Conservation (phyloP, 1,284 basidiomycete species). For the Ustilago shanxiensis region DNA sequence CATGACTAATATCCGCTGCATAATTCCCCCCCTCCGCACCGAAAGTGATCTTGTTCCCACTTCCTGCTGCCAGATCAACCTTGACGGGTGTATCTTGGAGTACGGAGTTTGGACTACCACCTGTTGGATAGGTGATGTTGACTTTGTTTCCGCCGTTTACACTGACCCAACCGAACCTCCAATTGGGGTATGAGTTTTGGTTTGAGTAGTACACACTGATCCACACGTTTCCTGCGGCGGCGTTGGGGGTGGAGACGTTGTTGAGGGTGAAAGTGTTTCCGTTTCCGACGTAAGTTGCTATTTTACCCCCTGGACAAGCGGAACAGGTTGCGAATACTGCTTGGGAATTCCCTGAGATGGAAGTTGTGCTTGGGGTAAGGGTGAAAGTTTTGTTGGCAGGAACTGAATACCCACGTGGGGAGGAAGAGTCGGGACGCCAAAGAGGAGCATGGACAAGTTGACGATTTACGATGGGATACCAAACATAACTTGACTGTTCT, state of each 20-base stretch:
- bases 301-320: conserved; percentile 18
- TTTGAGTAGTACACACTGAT: conserved; percentile 29
- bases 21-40: conserved; percentile 3
- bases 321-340: conserved; percentile 15
- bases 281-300: conserved; percentile 29
- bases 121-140: conserved; percentile 25
- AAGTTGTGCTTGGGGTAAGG: conserved; percentile 6
- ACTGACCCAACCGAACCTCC: conserved; percentile 18
- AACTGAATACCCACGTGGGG: background rate
- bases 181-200: conserved; percentile 18
- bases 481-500: conserved; percentile 21
- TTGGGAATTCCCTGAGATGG: conserved; percentile 6
- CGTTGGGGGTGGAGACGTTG: conserved; percentile 22
- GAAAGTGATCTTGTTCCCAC: conserved; percentile 22
- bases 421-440: conserved; percentile 17
- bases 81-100: conserved; percentile 35
- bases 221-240: conserved; percentile 22
- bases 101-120: conserved; percentile 17
- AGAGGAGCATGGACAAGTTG: conserved; percentile 15
- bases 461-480: conserved; percentile 19
- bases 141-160: background rate
- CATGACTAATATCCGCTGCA: conserved; percentile 33
- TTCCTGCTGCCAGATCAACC: conserved; percentile 16
- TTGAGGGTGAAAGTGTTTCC: conserved; percentile 21
- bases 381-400: conserved; percentile 19